These are phyloP conservation scores for Leptographium wingfieldii DNA, from an alignment of 2,329 filamentous ascomycete genomes.

Conservation along the genomic window DNA sequence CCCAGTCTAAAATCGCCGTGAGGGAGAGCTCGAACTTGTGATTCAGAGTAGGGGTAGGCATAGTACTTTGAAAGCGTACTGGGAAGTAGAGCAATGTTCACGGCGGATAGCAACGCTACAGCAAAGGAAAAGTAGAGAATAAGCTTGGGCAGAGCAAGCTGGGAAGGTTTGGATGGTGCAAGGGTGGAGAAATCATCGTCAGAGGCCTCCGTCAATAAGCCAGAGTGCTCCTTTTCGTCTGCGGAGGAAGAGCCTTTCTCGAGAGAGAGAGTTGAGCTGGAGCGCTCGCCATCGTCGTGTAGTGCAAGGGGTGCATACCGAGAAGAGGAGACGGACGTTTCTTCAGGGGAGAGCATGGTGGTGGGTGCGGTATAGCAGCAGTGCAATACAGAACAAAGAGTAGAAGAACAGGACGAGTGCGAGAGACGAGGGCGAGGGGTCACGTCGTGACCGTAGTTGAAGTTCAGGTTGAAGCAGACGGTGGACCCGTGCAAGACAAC, in stretches of 20 bases:
- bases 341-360: not conserved
- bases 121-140: not conserved
- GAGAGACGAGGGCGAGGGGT: no score
- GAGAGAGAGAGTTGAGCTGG: not conserved
- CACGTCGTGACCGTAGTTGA: no score
- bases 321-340: not conserved
- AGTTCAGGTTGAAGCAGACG: no score
- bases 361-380: not conserved
- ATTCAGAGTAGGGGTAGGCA: not conserved
- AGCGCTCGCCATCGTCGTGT: not conserved
- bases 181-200: not conserved
- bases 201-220: no score
- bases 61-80: not conserved
- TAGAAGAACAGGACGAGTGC: no score
- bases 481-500: no score
- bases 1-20: not conserved
- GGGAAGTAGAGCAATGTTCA: not conserved
- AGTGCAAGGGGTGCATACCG: not conserved
- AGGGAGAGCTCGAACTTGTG: not conserved
- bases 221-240: no score
- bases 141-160: not conserved
- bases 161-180: not conserved
- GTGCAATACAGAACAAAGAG: not conserved
- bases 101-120: not conserved
- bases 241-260: not conserved